These are phyloP conservation scores for Arctium lappa DNA, from an alignment of 129 eudicot species.

Conservation along the genomic window DNA sequence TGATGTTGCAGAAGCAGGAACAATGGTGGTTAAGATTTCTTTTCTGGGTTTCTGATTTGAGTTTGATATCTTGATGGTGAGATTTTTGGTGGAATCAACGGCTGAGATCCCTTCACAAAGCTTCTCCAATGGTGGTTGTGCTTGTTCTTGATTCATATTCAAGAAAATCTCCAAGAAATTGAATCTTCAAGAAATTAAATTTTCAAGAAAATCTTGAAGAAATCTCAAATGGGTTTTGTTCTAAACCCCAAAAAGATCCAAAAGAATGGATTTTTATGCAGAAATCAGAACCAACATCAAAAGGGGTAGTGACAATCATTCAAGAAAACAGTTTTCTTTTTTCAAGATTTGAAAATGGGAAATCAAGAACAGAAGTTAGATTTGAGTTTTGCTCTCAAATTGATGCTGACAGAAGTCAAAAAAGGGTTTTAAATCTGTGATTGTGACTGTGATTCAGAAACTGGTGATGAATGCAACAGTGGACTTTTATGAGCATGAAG, in stretches of 20 bases:
- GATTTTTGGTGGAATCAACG: slow-evolving; percentile 44
- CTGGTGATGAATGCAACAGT: slow-evolving; percentile 68
- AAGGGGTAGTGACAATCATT: slow-evolving; percentile 4
- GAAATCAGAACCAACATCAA: slow-evolving; percentile 2
- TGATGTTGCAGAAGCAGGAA: slow-evolving; percentile 23
- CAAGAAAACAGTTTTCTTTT: slow-evolving; percentile 9
- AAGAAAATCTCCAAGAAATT: slow-evolving; percentile 4
- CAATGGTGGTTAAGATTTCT: slow-evolving; percentile 36
- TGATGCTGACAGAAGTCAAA: slow-evolving; percentile 28
- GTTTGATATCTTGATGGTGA: slow-evolving; percentile 64
- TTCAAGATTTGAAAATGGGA: slow-evolving; percentile 14
- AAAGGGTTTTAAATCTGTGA: slow-evolving; percentile 17
- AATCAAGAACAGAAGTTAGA: slow-evolving; percentile 36
- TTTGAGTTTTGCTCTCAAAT: slow-evolving; percentile 53
- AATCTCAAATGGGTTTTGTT: neutral
- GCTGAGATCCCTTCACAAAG: slow-evolving; percentile 24
- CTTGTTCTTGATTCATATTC: slow-evolving; percentile 54
- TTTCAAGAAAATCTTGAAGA: neutral
- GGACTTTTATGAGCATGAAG: slow-evolving; percentile 33
- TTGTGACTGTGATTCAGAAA: slow-evolving; percentile 26
- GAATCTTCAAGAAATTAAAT: neutral
- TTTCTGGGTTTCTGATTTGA: slow-evolving; percentile 35
- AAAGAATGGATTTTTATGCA: slow-evolving; percentile 21
- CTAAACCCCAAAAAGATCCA: neutral
- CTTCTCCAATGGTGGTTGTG: slow-evolving; percentile 5